These are phyloP conservation scores for Thozetella sp. DNA, from an alignment of 495 filamentous ascomycete genomes.

Conservation along the genomic window DNA sequence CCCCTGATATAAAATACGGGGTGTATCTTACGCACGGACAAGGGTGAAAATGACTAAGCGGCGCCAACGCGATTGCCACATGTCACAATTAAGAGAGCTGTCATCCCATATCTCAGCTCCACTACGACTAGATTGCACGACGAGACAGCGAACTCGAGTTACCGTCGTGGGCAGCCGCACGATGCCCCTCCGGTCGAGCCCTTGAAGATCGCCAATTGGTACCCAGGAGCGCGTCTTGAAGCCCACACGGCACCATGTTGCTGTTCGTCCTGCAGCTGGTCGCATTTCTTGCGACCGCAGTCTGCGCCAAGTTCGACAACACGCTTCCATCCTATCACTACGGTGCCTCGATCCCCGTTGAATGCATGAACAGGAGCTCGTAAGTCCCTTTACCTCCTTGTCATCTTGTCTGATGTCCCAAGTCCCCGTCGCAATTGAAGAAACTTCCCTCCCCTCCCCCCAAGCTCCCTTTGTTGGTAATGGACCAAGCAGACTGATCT, in stretches of 20 bases:
- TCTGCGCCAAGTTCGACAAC: conserved; percentile 17
- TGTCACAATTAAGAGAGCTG: not conserved
- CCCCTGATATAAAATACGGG: no score
- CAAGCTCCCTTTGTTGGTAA: not conserved
- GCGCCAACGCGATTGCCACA: no score
- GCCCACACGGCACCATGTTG: not conserved
- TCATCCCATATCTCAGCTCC: not conserved
- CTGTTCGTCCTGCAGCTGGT: not conserved
- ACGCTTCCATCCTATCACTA: conserved; percentile 49
- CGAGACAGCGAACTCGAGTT: no score
- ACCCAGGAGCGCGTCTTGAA: not conserved
- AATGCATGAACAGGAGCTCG: conserved; percentile 60
- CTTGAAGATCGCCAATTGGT: not conserved
- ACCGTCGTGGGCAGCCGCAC: not conserved
- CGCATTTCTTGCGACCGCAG: conserved; percentile 3
- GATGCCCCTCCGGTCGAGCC: not conserved
- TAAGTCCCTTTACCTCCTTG: conserved; percentile 24
- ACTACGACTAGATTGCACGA: no score
- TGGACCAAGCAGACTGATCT: not conserved
- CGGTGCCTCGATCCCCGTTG: conserved; percentile 46
- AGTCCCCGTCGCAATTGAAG: not conserved
- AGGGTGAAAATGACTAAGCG: no score
- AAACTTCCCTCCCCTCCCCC: not conserved
- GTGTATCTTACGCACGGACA: no score
- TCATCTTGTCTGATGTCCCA: not conserved